Conservation (phyloP, 2,329 filamentous ascomycete genomes). For the Blumeria hordei region DNA sequence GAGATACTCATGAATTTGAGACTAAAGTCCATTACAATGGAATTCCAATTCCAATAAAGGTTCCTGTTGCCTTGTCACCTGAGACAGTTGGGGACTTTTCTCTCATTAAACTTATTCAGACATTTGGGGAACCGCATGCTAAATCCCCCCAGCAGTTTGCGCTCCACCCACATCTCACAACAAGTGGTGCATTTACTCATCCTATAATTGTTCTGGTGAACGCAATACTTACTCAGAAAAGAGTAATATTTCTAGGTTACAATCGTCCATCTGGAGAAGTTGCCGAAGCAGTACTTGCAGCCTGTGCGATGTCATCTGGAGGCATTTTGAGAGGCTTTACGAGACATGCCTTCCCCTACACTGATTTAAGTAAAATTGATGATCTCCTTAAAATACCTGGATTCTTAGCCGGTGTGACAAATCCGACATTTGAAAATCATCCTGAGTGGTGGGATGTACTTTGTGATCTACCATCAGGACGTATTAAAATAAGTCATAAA, state of each 20-base stretch:
- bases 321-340: conserved; percentile 87
- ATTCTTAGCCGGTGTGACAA: conserved; percentile 94
- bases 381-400: conserved; percentile 87
- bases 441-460: conserved; percentile 96
- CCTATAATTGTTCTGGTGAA: conserved; percentile 90
- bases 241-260: conserved; percentile 85
- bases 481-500: conserved; percentile 79
- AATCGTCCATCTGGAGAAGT: conserved; percentile 90
- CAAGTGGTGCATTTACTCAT: conserved; percentile 70
- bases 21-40: conserved; percentile 89
- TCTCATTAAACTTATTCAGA: conserved; percentile 88
- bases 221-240: conserved; percentile 83
- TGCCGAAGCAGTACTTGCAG: conserved; percentile 91
- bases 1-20: conserved; percentile 95
- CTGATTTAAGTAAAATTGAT: conserved; percentile 91
- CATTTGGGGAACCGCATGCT: conserved; percentile 65
- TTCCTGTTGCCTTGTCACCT: conserved; percentile 76
- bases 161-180: conserved; percentile 78
- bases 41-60: conserved; percentile 88
- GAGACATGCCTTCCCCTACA: conserved; percentile 90
- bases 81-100: conserved; percentile 97
- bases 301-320: conserved; percentile 79
- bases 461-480: conserved; percentile 74
- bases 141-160: conserved; percentile 65
- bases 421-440: conserved; percentile 84